Percentiles rank a stretch among this genome's conserved stretches.
Evolutionary conservation across 2,329 filamentous ascomycete species (phyloP).

Genomic region (Talaromyces islandicus): DNA sequence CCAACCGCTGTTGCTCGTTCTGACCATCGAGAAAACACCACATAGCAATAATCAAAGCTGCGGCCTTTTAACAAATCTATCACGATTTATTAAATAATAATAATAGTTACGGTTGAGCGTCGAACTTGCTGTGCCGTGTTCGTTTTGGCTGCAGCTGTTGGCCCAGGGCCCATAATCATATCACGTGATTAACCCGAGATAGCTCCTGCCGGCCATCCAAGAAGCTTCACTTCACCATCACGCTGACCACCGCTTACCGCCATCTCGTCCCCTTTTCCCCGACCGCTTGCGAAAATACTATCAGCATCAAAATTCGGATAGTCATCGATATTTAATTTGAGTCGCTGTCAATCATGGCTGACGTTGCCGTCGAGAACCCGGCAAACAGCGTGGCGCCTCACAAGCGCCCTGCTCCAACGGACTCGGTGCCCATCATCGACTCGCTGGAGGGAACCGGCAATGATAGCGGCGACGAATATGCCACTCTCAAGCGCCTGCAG

Average conservation of each 20-base stretch:
- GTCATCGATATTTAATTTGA: neutral
- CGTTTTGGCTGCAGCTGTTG: neutral
- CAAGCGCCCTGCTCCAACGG: slow-evolving; percentile 70
- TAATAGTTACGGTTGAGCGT: neutral
- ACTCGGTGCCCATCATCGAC: slow-evolving; percentile 82
- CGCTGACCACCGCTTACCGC: neutral
- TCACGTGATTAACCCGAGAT: neutral
- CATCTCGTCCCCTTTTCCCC: neutral
- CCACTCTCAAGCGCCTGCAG: slow-evolving; percentile 91
- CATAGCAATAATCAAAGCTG: neutral
- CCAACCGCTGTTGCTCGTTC: neutral
- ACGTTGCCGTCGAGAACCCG: slow-evolving; percentile 78
- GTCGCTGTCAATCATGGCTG: slow-evolving; percentile 59
- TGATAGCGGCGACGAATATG: slow-evolving; percentile 88
- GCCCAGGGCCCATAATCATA: neutral
- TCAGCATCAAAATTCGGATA: neutral
- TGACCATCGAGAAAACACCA: neutral
- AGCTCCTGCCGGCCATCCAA: neutral
- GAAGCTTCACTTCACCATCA: neutral
- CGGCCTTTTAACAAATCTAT: neutral
- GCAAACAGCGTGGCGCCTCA: slow-evolving; percentile 67
- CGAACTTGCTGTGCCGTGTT: neutral
- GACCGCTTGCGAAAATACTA: neutral
- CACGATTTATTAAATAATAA: neutral
- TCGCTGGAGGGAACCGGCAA: slow-evolving; percentile 76